Conservation (phyloP, 805 yeast species). For the Saccharomycopsis babjevae region DNA sequence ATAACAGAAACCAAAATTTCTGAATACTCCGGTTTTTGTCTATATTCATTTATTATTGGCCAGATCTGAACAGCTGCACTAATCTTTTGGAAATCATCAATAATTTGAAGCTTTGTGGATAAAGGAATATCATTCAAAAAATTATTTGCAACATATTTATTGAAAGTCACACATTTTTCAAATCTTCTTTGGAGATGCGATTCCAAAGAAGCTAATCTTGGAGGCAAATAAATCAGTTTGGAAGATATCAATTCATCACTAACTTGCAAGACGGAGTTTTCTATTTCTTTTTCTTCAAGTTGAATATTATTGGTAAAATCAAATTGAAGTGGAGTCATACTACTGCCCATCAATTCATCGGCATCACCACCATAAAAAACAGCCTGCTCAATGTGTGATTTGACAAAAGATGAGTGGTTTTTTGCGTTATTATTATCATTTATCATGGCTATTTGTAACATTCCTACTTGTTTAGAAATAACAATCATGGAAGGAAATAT, state of each 20-base stretch:
- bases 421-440: constrained; percentile 21
- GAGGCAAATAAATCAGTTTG: constrained; percentile 46
- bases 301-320: constrained; percentile 35
- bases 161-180: constrained; percentile 33
- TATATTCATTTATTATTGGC: constrained; percentile 7
- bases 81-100: constrained; percentile 34
- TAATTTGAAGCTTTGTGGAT: constrained; percentile 30
- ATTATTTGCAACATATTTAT: constrained; percentile 36
- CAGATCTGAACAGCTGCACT: constrained; percentile 40
- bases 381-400: constrained; percentile 77
- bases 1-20: constrained; percentile 3
- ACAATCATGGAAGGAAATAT: constrained; percentile 37
- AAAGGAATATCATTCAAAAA: constrained; percentile 31
- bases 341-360: constrained; percentile 3
- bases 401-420: constrained; percentile 33
- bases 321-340: constrained; percentile 38
- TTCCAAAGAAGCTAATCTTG: constrained; percentile 38
- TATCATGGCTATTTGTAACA: constrained; percentile 47
- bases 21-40: constrained; percentile 3
- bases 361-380: constrained; percentile 44
- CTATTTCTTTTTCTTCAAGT: constrained; percentile 36
- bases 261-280: constrained; percentile 40
- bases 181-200: constrained; percentile 44
- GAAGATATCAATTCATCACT: constrained; percentile 49
- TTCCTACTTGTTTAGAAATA: constrained; percentile 49